A percentile compares a stretch with the other conserved stretches of the same genome.
Conservation (phyloP, 108 stramenopile species). For the Asterionellopsis glacialis region DNA sequence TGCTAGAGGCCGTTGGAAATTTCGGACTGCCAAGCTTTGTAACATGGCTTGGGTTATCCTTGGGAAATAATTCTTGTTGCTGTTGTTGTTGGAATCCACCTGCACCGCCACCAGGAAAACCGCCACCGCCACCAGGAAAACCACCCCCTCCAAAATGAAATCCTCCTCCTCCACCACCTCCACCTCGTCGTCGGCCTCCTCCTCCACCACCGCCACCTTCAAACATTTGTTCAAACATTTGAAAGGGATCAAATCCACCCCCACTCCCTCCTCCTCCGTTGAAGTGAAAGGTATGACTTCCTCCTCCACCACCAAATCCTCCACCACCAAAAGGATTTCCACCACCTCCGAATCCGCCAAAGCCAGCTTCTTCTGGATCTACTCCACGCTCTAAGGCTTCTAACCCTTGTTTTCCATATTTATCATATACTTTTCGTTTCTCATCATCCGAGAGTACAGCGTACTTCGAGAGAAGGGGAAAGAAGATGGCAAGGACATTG, state of each 20-base stretch:
- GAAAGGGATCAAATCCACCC: conserved; percentile 47
- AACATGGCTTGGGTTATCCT: conserved; percentile 46
- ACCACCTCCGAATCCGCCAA: too few relatives aligned
- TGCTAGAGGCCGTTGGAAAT: too few relatives aligned
- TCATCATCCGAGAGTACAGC: conserved; percentile 73
- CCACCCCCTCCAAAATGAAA: conserved; percentile 17
- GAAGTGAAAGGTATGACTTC: conserved; percentile 16
- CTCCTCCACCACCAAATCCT: conserved; percentile 20
- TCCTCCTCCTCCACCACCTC: conserved; percentile 7
- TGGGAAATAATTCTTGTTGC: conserved; percentile 48
- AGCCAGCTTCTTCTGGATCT: conserved; percentile 65
- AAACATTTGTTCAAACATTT: conserved; percentile 74
- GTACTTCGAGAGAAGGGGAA: too few relatives aligned
- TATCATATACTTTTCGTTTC: conserved; percentile 79
- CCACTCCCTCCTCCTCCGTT: neutral
- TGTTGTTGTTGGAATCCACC: too few relatives aligned
- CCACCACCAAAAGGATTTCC: conserved; percentile 33
- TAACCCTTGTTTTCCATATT: conserved; percentile 76
- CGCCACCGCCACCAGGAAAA: conserved; percentile 19
- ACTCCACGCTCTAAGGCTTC: conserved; percentile 60
- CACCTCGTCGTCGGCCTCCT: conserved; percentile 16
- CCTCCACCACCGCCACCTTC: conserved; percentile 22
- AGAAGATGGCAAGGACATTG: too few relatives aligned
- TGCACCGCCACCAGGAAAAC: conserved; percentile 21
- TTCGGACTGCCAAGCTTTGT: conserved; percentile 63